Base-by-base conservation (phyloP, 2,329 filamentous ascomycete genomes). In the Cordyceps militaris region DNA sequence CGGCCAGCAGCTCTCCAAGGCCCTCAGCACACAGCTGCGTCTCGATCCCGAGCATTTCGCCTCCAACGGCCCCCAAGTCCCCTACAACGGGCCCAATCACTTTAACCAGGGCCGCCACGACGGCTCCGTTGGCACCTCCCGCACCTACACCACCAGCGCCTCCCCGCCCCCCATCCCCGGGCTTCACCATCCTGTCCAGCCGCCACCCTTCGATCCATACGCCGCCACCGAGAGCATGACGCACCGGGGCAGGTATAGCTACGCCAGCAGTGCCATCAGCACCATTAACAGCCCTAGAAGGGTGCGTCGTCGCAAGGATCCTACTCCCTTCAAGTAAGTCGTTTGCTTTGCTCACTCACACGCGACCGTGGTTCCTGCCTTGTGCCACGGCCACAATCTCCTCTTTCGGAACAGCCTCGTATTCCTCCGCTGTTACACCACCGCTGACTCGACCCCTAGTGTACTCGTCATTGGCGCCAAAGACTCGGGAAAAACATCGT, bases 301-400 rank as follows among this genome's bases (percentile, higher is more conserved):
- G 69, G 87, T 97, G 64, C 86, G 94, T 66, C 88, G 93, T 77
- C 87, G 94, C 76, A 97, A 96, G 79, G 94, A 99, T 69, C 94
- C 94, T 9, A 97, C 93, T 11, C 91, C 94, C 1, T 96, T 97
- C 83, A 99, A 99, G 93, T 97, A 79, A 82, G 91, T 82, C 11
- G 40, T 23, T 7, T 36, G 28, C 13, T n/a, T 21, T 6, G 14
- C 19, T 38, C 7, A 14, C 14, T 38, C 1, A 16, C 11, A 16
- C 6, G 32, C 38, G n/a, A n/a, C n/a, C n/a, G n/a, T n/a, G n/a
- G n/a, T n/a, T n/a, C n/a, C 38, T n/a, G 24, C 6, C 6, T 30
- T 19, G 23, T 44, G 19, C 8, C 51, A 40, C 36, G 4, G 36
- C 16, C 36, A 40, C 14, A 8, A n/a, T n/a, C 38, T n/a, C 2